These are phyloP conservation scores for Albugo candida DNA, from an alignment of 352 stramenopile species.

Conservation along the genomic window DNA sequence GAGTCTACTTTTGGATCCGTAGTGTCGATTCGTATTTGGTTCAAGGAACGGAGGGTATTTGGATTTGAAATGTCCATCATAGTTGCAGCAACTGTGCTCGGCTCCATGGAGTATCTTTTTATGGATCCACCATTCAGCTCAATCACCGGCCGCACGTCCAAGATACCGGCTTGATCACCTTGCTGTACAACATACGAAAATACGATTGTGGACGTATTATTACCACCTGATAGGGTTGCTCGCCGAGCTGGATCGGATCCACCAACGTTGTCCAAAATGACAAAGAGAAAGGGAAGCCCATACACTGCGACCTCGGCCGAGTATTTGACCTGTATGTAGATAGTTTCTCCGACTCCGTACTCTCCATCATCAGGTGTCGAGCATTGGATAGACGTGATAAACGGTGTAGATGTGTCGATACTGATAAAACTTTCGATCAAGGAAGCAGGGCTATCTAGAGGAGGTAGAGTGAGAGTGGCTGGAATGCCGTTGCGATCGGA, in stretches of 20 bases:
- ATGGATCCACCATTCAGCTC: slow-evolving; percentile 45
- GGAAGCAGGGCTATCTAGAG: slow-evolving; percentile 17
- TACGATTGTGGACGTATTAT: slow-evolving; percentile 40
- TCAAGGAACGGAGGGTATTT: slow-evolving; percentile 27
- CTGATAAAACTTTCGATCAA: slow-evolving; percentile 26
- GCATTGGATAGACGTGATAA: slow-evolving; percentile 31
- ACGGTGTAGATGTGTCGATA: slow-evolving; percentile 51
- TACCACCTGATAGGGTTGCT: slow-evolving; percentile 30
- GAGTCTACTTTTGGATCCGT: slow-evolving; percentile 28
- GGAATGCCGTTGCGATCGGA: slow-evolving; percentile 42
- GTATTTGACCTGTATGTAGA: slow-evolving; percentile 38
- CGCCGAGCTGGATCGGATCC: slow-evolving; percentile 14
- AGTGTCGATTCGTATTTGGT: slow-evolving; percentile 46
- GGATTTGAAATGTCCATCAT: slow-evolving; percentile 21
- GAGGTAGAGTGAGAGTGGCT: slow-evolving; percentile 31
- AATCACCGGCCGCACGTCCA: slow-evolving; percentile 35
- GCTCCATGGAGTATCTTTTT: slow-evolving; percentile 43
- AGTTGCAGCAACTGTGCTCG: slow-evolving; percentile 30
- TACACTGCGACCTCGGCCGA: slow-evolving; percentile 44
- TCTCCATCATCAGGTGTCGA: slow-evolving; percentile 32
- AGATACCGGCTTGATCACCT: slow-evolving; percentile 19
- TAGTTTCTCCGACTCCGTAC: slow-evolving; percentile 41
- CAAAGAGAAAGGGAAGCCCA: slow-evolving; percentile 22
- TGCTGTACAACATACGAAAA: slow-evolving; percentile 52
- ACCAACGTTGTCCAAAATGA: slow-evolving; percentile 25